Percentiles rank a stretch among this genome's conserved stretches.
phyloP scores from a whole-genome alignment of 148 eudicot genomes.

The Gaultheria prostrata region DNA sequence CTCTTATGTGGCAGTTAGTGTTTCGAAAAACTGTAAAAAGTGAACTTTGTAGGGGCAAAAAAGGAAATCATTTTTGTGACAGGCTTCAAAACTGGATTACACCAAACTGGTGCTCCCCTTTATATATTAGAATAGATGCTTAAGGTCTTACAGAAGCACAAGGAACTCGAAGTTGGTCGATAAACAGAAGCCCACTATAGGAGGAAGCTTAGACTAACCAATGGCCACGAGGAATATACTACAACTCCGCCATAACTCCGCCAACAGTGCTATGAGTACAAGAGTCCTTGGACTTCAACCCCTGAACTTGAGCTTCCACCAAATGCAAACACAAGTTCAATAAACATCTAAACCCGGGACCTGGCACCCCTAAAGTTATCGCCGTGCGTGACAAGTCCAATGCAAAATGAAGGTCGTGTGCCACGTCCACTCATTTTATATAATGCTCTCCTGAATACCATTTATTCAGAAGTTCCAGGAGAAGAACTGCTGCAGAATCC shows the following conservation, averaged over 20 bases:
- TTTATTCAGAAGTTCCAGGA: conserved; percentile 78
- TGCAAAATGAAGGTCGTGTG: not conserved
- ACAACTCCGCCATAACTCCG: not conserved
- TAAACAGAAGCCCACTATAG: not conserved
- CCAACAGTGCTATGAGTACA: not conserved
- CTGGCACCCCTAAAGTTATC: not conserved
- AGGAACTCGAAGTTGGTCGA: not conserved
- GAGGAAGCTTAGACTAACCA: not conserved
- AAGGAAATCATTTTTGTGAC: too few relatives aligned
- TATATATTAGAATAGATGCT: too few relatives aligned
- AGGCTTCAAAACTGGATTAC: too few relatives aligned
- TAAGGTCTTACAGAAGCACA: not conserved
- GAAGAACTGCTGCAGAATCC: conserved; percentile 93
- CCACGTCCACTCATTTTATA: not conserved
- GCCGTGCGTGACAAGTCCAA: conserved; percentile 4
- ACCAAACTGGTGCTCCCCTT: too few relatives aligned
- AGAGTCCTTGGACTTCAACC: not conserved
- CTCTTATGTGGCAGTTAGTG: too few relatives aligned
- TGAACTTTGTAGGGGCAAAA: too few relatives aligned
- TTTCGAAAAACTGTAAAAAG: too few relatives aligned
- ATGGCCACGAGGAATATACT: not conserved
- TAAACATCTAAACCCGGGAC: not conserved
- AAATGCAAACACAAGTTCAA: not conserved
- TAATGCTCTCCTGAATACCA: conserved; percentile 33
- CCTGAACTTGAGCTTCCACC: not conserved